These are phyloP conservation scores for Blumeria graminis DNA, from an alignment of 2,329 filamentous ascomycete species.

Conservation along the genomic window DNA sequence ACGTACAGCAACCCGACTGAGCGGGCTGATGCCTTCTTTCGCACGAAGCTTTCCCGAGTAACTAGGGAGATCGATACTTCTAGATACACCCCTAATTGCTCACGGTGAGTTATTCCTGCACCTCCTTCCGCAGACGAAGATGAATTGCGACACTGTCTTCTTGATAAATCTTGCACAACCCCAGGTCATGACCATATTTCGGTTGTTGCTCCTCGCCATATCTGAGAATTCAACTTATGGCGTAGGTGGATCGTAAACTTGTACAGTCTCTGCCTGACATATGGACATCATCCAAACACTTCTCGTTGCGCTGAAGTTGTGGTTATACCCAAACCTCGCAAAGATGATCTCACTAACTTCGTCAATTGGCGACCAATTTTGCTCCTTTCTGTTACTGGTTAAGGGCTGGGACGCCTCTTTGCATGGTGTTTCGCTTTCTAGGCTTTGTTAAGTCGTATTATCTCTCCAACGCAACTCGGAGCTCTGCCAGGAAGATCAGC, in stretches of 20 bases:
- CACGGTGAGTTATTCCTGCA: neutral
- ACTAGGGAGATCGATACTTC: too few species aligned
- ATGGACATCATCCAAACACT: neutral
- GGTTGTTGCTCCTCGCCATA: neutral
- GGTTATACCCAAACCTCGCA: neutral
- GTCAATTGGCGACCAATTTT: neutral
- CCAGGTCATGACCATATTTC: neutral
- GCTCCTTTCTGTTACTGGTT: neutral
- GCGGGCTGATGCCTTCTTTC: neutral
- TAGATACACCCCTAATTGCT: neutral
- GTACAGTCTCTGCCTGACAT: neutral
- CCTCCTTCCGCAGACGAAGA: neutral
- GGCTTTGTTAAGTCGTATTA: neutral
- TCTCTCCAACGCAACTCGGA: neutral
- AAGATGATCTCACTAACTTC: neutral
- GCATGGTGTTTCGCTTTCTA: neutral
- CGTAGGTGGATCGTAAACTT: too few species aligned
- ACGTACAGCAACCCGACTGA: neutral
- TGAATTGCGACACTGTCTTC: neutral
- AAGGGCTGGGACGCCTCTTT: neutral
- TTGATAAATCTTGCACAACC: neutral
- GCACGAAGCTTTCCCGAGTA: neutral
- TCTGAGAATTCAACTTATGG: too few species aligned
- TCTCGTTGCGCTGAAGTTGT: neutral
- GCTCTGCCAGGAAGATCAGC: neutral